Percentiles rank a stretch among this genome's conserved stretches.
Evolutionary conservation across 192 early-diverging fungal genomes (phyloP).

Genomic region (Entomortierella beljakovae): DNA sequence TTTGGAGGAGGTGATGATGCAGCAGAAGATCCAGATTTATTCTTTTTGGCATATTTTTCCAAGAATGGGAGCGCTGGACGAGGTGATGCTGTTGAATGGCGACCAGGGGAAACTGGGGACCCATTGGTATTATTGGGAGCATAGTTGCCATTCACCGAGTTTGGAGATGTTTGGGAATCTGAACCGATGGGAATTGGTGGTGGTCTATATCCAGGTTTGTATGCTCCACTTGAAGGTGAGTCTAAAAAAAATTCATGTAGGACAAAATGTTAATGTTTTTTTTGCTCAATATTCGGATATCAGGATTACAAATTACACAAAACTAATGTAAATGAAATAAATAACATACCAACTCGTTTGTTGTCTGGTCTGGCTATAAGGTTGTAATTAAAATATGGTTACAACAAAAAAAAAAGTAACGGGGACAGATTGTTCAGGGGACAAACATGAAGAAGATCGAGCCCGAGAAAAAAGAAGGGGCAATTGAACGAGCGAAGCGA

Average conservation of each 20-base stretch:
- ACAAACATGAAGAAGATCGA: background rate
- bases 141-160: background rate
- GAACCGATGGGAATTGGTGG: conserved; percentile 33
- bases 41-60: conserved; percentile 58
- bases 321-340: too few species aligned
- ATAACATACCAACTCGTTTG: too few species aligned
- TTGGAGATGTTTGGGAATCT: conserved; percentile 13
- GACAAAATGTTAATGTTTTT: too few species aligned
- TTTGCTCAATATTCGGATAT: too few species aligned
- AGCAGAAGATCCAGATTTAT: conserved; percentile 24
- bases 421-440: conserved; percentile 7
- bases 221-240: conserved; percentile 25
- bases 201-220: conserved; percentile 51
- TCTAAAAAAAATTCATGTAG: background rate
- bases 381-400: too few species aligned
- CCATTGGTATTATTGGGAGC: conserved; percentile 13
- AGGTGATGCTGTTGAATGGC: conserved; percentile 33
- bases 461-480: conserved; percentile 4
- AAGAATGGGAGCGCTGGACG: conserved; percentile 51
- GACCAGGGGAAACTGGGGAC: conserved; percentile 26
- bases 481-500: background rate
- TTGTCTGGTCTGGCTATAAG: too few species aligned
- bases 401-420: background rate
- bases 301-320: too few species aligned
- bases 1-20: conserved; percentile 28